Conservation (phyloP, 805 yeast genomes). For the Yamadazyma scolyti region DNA sequence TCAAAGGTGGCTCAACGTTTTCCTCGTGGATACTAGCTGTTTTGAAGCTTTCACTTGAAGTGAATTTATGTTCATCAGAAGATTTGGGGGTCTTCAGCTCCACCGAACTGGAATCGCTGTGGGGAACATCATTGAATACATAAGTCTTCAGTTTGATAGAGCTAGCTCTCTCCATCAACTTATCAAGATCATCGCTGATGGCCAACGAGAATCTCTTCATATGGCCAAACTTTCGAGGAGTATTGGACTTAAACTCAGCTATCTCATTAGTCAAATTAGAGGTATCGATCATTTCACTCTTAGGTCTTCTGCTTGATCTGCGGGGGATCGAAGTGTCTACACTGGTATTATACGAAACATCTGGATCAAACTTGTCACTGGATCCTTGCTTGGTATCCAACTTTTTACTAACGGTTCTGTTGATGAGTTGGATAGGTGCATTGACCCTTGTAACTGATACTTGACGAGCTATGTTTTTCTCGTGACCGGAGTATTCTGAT, state of each 20-base stretch:
- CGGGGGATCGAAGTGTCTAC: slow-evolving; percentile 37
- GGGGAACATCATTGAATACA: slow-evolving; percentile 9
- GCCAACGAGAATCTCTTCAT: slow-evolving; percentile 21
- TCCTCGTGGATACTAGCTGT: slow-evolving; percentile 6
- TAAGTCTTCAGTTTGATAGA: slow-evolving; percentile 13
- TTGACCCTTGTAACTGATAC: slow-evolving; percentile 19
- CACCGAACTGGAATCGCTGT: slow-evolving; percentile 7
- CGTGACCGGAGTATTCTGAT: slow-evolving; percentile 19
- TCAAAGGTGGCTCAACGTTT: background rate
- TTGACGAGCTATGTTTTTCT: slow-evolving; percentile 17
- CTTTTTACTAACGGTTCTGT: slow-evolving; percentile 10
- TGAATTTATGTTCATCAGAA: background rate
- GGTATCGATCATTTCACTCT: slow-evolving; percentile 18
- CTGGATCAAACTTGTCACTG: slow-evolving; percentile 18
- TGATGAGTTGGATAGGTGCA: slow-evolving; percentile 11
- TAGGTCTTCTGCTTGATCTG: slow-evolving; percentile 36
- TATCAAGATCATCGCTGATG: slow-evolving; percentile 35
- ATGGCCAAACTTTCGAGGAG: slow-evolving; percentile 5
- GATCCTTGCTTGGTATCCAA: slow-evolving; percentile 6
- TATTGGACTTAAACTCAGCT: background rate
- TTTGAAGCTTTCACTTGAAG: slow-evolving; percentile 4
- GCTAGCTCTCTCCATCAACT: slow-evolving; percentile 33
- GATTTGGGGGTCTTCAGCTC: slow-evolving; percentile 3
- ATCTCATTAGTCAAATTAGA: slow-evolving; percentile 2
- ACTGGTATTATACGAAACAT: slow-evolving; percentile 27